Evolutionary conservation across 2,329 filamentous ascomycete species (phyloP), one percentile per base, ranked within the genome.

Genomic region (Pestalotiopsis sp.): DNA sequence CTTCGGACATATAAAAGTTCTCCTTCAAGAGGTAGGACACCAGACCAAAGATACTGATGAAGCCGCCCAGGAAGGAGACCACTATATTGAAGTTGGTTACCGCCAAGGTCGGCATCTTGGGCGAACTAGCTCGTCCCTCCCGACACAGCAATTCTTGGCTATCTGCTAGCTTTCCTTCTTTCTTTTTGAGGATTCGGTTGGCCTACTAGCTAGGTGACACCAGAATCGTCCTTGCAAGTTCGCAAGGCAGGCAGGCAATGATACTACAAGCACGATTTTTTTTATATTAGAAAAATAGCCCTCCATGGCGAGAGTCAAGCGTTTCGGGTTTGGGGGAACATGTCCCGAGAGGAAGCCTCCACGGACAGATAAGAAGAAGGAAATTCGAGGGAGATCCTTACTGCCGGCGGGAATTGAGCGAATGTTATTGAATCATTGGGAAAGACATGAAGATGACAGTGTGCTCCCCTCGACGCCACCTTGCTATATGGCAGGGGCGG

Each of bases 11-110:
- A 78, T 97, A 97, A 77, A 93, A 95, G 68, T 90, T 92, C 81
- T 97, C 95, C 77, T 98, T 97, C 76, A 93, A 86, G 20, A 97
- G 86, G 77, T 94, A 97, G 0, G 94, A 97, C 0, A 98, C 93
- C 58, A 98, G 83, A 3, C 94, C 94, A 76, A 97, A 98, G n/a
- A 97, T 73, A 0, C 93, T 94, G 70, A 98, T 90, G 82, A 97
- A 98, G 1, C 93, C 95, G 14, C 95, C 95, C 13, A 97, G 81
- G 7, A 93, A 88, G 66, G 92, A 91, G 77, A 93, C 90, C 67
- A 94, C 88, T 72, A 96, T 92, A 80, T 97, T 97, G 85, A 97
- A 97, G 78, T 94, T 92, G 71, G 87, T 90, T 41, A 92, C 75
- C 5, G 86, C 86, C 58, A 94, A 83, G 58, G 79, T 79, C 59